These are phyloP conservation scores for Rachicladosporium sp. DNA, from an alignment of 2,329 filamentous ascomycete species.

Conservation along the genomic window DNA sequence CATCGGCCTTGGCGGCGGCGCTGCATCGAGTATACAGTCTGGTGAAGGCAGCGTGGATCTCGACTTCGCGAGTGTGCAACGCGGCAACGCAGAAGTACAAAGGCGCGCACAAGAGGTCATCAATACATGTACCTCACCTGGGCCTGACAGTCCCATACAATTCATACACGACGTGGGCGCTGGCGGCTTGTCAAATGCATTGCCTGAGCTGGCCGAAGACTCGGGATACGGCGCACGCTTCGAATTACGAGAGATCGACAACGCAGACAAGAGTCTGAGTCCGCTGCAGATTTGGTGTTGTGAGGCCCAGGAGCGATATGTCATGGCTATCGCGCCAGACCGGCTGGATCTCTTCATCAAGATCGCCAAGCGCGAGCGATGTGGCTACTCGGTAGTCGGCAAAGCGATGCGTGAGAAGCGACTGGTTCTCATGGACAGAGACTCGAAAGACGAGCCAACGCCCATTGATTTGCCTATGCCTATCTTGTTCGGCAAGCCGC, in stretches of 20 bases:
- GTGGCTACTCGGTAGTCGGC: constrained; percentile 85
- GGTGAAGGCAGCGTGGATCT: constrained; percentile 82
- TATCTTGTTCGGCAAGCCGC: constrained; percentile 74
- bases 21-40: constrained; percentile 80
- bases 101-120: constrained; percentile 95
- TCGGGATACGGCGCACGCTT: constrained; percentile 83
- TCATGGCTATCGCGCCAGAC: constrained; percentile 73
- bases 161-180: constrained; percentile 98
- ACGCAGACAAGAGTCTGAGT: constrained; percentile 80
- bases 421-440: constrained; percentile 69
- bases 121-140: constrained; percentile 79
- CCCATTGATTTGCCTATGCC: constrained; percentile 86
- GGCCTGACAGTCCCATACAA: constrained; percentile 74
- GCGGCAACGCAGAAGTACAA: constrained; percentile 94
- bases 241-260: constrained; percentile 88
- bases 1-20: constrained; percentile 89
- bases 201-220: constrained; percentile 85
- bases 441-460: constrained; percentile 59
- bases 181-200: constrained; percentile 70
- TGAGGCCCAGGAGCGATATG: constrained; percentile 92
- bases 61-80: constrained; percentile 93
- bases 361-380: constrained; percentile 70
- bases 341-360: constrained; percentile 60
- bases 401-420: constrained; percentile 59
- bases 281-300: constrained; percentile 97